Conservation (phyloP, 83 land plant genomes). For the Picea abies region DNA sequence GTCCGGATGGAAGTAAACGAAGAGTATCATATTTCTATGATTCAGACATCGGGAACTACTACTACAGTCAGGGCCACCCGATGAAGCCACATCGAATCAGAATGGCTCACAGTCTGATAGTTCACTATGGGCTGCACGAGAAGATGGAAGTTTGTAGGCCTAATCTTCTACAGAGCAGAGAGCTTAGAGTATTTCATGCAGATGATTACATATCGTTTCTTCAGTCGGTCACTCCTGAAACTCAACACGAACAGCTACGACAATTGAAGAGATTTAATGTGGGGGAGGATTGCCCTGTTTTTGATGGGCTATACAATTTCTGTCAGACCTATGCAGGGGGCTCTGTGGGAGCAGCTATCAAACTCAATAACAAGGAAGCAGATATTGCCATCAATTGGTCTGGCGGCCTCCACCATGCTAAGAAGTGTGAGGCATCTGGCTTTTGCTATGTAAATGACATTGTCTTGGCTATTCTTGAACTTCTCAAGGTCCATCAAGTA, state of each 20-base stretch:
- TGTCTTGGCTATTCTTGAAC: slow-evolving; percentile 76
- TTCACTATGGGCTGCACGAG: slow-evolving; percentile 61
- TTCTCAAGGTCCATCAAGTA: slow-evolving; percentile 73
- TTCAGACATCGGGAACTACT: slow-evolving; percentile 79
- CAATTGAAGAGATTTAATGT: slow-evolving; percentile 78
- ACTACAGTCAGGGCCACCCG: slow-evolving; percentile 87
- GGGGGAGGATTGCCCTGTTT: slow-evolving; percentile 88
- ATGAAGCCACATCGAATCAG: slow-evolving; percentile 88
- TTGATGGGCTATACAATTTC: slow-evolving; percentile 79
- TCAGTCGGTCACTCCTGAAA: slow-evolving; percentile 62
- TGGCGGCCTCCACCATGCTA: slow-evolving; percentile 79
- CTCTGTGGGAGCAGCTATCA: slow-evolving; percentile 80
- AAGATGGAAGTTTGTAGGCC: slow-evolving; percentile 62
- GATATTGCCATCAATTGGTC: slow-evolving; percentile 88
- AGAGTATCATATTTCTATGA: slow-evolving; percentile 79
- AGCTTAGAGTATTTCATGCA: slow-evolving; percentile 78
- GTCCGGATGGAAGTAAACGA: slow-evolving; percentile 71
- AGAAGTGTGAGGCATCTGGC: slow-evolving; percentile 83
- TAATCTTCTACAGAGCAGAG: slow-evolving; percentile 54
- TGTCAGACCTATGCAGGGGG: slow-evolving; percentile 90
- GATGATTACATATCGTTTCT: slow-evolving; percentile 78
- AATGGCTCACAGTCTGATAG: slow-evolving; percentile 83
- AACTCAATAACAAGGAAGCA: slow-evolving; percentile 52
- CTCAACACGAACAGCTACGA: slow-evolving; percentile 72
- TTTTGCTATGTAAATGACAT: slow-evolving; percentile 85